Evolutionary conservation across 106 monocot genomes (phyloP), one percentile per base, ranked within the genome.

Genomic region (Gastrodia elata): DNA sequence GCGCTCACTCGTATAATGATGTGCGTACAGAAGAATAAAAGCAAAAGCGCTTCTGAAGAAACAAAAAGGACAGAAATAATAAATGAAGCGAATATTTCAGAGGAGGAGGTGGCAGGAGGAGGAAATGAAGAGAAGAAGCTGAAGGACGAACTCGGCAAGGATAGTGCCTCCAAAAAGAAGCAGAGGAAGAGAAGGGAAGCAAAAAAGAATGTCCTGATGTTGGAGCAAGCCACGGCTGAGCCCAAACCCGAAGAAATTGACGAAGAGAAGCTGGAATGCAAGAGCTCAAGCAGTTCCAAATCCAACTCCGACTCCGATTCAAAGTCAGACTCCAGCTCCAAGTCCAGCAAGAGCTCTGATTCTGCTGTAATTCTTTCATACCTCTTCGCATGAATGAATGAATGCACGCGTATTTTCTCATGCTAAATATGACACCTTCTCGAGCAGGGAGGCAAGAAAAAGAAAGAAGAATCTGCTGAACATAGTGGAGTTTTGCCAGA

Each of bases 371-470:
- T 38, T 67, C 8, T 9, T 8, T 24, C 57, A 58, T 26, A 25
- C 27, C 27, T 46, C 9, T 46, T 15, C 3, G 46, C 13, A 18
- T 18, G 7, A 28, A 59, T 7, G 26, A 22, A 24, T 68, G 1
- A 25, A 38, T 38, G 20, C 22, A 5, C 2, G 16, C 38, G 38
- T n/a, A 6, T 6, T 22, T 68, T 39, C 1, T 39, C 2, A 0
- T 18, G 39, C 10, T 24, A 40, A 39, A 22, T n/a, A n/a, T n/a
- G 25, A 10, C 69, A 40, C 41, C 2, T 26, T 25, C 13, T 40
- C 24, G 24, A 69, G 25, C 40, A 69, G 67, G 67, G 67, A 67
- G 67, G 67, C 8, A 1, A 65, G 27, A 35, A 65, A 65, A 36
- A 65, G 3, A 20, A 65, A 65, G 13, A 11, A 20, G 27, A 67